These are phyloP conservation scores for Eimeria sp. DNA, from an alignment of 169 alveolate genomes.

Conservation along the genomic window DNA sequence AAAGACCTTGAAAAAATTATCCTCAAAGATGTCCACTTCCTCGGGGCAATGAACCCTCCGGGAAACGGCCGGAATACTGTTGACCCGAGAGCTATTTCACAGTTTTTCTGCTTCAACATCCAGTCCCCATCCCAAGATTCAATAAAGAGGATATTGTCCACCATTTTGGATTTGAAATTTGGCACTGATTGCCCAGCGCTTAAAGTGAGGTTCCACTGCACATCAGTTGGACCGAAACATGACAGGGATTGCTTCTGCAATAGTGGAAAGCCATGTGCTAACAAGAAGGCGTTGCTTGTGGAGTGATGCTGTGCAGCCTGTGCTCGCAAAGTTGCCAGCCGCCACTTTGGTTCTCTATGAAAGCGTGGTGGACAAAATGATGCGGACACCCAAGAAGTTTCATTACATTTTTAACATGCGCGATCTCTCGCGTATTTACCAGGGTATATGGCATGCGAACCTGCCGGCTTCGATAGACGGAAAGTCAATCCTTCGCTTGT, in stretches of 20 bases:
- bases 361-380: constrained; percentile 90
- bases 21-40: constrained; percentile 93
- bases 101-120: constrained; percentile 91
- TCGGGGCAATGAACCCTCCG: constrained; percentile 96
- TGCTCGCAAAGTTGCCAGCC: constrained; percentile 89
- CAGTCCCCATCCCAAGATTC: constrained; percentile 91
- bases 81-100: constrained; percentile 96
- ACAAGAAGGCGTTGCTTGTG: constrained; percentile 58
- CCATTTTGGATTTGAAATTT: constrained; percentile 92
- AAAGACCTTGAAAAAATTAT: constrained; percentile 91
- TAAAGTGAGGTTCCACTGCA: not conserved
- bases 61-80: constrained; percentile 95
- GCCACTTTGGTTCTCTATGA: constrained; percentile 93
- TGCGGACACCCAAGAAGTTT: constrained; percentile 96
- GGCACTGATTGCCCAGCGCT: constrained; percentile 65
- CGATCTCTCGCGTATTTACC: constrained; percentile 96
- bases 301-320: constrained; percentile 51
- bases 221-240: not conserved
- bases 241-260: not conserved
- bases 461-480: constrained; percentile 89
- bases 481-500: constrained; percentile 91
- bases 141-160: constrained; percentile 93
- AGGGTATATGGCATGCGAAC: constrained; percentile 94
- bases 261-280: not conserved
- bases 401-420: constrained; percentile 97